Evolutionary conservation across 306 rosid species (phyloP).

Genomic region (Castanea crenata): DNA sequence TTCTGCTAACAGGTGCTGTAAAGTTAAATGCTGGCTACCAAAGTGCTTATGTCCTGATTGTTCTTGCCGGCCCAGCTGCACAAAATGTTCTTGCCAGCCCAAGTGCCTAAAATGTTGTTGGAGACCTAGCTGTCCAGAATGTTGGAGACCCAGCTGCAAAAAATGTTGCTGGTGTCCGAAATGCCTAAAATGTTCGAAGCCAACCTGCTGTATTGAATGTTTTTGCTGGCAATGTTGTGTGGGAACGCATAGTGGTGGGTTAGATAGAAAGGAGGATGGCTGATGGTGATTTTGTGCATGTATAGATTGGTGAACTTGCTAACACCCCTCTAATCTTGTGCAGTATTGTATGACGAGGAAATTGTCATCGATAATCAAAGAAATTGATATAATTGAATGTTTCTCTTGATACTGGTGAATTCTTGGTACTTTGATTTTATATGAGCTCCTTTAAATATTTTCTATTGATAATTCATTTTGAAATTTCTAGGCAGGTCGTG

Average conservation of each 20-base stretch:
- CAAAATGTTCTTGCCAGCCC: conserved; percentile 22
- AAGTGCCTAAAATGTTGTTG: conserved; percentile 30
- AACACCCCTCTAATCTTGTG: conserved; percentile 50
- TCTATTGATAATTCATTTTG: not conserved
- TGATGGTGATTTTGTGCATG: conserved; percentile 37
- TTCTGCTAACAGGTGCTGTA: conserved; percentile 33
- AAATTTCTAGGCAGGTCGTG: not conserved
- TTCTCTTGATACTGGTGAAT: conserved; percentile 17
- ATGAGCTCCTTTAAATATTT: conserved; percentile 21
- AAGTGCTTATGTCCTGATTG: conserved; percentile 36
- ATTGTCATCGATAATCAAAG: conserved; percentile 31
- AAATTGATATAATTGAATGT: conserved; percentile 26
- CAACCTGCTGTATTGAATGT: conserved; percentile 41
- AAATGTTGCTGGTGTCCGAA: conserved; percentile 37
- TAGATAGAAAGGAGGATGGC: conserved; percentile 37
- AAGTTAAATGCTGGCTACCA: conserved; percentile 36
- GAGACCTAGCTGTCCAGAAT: conserved; percentile 29
- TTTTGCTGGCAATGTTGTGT: conserved; percentile 54
- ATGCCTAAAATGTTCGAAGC: conserved; percentile 37
- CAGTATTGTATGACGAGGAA: conserved; percentile 42
- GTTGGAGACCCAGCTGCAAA: conserved; percentile 39
- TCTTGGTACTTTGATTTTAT: conserved; percentile 17
- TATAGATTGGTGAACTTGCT: conserved; percentile 51
- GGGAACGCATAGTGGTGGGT: conserved; percentile 40
- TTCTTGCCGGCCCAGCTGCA: conserved; percentile 21